Evolutionary conservation across 306 rosid genomes (phyloP).

Genomic region (Dalbergia cochinchinensis): DNA sequence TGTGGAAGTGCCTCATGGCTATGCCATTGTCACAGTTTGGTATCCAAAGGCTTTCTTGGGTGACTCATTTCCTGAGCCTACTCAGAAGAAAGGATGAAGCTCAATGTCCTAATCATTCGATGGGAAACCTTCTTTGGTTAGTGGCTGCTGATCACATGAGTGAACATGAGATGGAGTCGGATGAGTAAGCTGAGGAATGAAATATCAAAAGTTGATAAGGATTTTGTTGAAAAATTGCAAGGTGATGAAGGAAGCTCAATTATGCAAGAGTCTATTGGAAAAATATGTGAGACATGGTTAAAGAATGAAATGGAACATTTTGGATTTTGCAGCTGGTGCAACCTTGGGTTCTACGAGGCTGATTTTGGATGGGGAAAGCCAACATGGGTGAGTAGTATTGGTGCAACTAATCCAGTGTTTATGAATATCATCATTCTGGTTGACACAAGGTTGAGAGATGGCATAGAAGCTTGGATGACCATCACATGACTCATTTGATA

Average conservation of each 20-base stretch:
- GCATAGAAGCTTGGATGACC: conserved; percentile 44
- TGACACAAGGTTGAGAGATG: conserved; percentile 37
- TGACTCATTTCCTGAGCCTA: conserved; percentile 51
- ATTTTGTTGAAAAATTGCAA: conserved; percentile 19
- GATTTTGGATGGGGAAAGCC: conserved; percentile 61
- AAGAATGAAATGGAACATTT: conserved; percentile 27
- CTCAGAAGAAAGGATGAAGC: conserved; percentile 43
- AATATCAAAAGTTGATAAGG: conserved; percentile 6
- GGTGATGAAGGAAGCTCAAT: conserved; percentile 23
- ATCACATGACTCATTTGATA: conserved; percentile 21
- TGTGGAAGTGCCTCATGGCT: conserved; percentile 60
- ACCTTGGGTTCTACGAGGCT: conserved; percentile 41
- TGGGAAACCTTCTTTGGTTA: conserved; percentile 56
- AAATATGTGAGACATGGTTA: not conserved
- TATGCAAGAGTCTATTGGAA: not conserved
- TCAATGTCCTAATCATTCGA: conserved; percentile 29
- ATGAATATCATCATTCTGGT: conserved; percentile 38
- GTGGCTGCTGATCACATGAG: conserved; percentile 10
- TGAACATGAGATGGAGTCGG: not conserved
- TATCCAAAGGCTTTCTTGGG: conserved; percentile 31
- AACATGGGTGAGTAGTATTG: conserved; percentile 44
- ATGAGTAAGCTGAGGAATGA: conserved; percentile 32
- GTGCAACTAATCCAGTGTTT: conserved; percentile 1
- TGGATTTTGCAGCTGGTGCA: conserved; percentile 50
- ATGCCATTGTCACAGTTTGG: conserved; percentile 41